Conservation (phyloP, 108 stramenopile species). For the Skeletonema tropicum region DNA sequence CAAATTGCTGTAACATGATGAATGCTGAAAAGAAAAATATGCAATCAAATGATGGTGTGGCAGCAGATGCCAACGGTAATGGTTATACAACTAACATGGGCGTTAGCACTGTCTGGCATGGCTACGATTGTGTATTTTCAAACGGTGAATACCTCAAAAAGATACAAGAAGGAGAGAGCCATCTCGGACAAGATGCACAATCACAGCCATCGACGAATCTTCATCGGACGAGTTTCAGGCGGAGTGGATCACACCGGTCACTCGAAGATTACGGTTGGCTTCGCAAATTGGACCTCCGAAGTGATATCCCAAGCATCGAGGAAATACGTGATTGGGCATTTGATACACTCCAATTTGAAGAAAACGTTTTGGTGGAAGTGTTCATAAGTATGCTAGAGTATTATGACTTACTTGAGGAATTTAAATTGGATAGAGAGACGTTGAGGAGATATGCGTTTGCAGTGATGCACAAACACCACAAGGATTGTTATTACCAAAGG, state of each 20-base stretch:
- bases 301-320: constrained; percentile 26
- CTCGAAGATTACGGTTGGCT: constrained; percentile 23
- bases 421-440: constrained; percentile 17
- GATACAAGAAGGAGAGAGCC: neutral
- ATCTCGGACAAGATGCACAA: neutral
- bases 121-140: constrained; percentile 15
- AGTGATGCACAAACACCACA: constrained; percentile 29
- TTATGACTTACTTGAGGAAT: constrained; percentile 39
- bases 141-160: constrained; percentile 7
- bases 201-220: neutral
- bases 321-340: constrained; percentile 43
- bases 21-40: too few species aligned
- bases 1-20: too few species aligned
- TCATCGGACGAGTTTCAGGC: neutral
- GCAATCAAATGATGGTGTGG: too few species aligned
- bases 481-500: constrained; percentile 31
- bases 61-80: too few species aligned
- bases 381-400: constrained; percentile 27
- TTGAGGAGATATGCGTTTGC: constrained; percentile 21
- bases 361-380: constrained; percentile 18
- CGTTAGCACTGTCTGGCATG: constrained; percentile 13
- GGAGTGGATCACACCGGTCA: neutral
- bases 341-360: constrained; percentile 39
- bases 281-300: constrained; percentile 28
- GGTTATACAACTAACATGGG: neutral